Percentiles rank a stretch among this genome's conserved stretches.
These are phyloP conservation scores for Solanum lycopersicoides DNA, from an alignment of 257 asterid species.

Conservation along the genomic window DNA sequence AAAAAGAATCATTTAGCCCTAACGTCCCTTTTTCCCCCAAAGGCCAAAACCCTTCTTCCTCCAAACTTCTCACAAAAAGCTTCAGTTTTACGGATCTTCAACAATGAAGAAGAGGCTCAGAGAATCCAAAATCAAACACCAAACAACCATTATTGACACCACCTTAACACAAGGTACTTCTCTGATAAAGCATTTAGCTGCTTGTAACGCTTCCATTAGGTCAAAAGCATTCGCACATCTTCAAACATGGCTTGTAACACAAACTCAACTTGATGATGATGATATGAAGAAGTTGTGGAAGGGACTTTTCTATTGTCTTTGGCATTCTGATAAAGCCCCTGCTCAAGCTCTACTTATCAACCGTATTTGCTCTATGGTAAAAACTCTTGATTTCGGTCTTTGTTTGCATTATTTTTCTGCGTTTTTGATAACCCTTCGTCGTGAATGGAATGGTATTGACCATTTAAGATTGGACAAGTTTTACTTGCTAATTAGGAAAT, in stretches of 20 bases:
- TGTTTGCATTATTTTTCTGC: slow-evolving; percentile 55
- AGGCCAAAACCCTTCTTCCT: not conserved
- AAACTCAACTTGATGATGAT: slow-evolving; percentile 39
- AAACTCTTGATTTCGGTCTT: slow-evolving; percentile 44
- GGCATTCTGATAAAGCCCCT: slow-evolving; percentile 86
- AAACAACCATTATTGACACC: slow-evolving; percentile 30
- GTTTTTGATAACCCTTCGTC: slow-evolving; percentile 55
- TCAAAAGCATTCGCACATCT: slow-evolving; percentile 59
- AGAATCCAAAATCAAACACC: slow-evolving; percentile 36
- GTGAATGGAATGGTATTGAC: slow-evolving; percentile 95
- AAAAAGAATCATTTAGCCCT: not conserved
- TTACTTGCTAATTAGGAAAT: slow-evolving; percentile 69
- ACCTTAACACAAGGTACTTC: slow-evolving; percentile 27
- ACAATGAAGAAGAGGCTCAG: slow-evolving; percentile 60
- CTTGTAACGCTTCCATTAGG: slow-evolving; percentile 67
- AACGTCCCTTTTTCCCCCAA: not conserved
- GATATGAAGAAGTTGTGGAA: slow-evolving; percentile 87
- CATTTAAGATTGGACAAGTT: slow-evolving; percentile 83
- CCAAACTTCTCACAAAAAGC: not conserved
- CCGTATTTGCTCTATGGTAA: slow-evolving; percentile 47
- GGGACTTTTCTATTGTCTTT: slow-evolving; percentile 79
- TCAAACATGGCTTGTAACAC: slow-evolving; percentile 54
- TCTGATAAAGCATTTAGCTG: slow-evolving; percentile 58
- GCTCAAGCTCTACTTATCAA: slow-evolving; percentile 60
- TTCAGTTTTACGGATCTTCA: not conserved